Evolutionary conservation across 2,329 filamentous ascomycete species (phyloP), one percentile per base, ranked within the genome.

Genomic region (Emmonsiellopsis sp.): DNA sequence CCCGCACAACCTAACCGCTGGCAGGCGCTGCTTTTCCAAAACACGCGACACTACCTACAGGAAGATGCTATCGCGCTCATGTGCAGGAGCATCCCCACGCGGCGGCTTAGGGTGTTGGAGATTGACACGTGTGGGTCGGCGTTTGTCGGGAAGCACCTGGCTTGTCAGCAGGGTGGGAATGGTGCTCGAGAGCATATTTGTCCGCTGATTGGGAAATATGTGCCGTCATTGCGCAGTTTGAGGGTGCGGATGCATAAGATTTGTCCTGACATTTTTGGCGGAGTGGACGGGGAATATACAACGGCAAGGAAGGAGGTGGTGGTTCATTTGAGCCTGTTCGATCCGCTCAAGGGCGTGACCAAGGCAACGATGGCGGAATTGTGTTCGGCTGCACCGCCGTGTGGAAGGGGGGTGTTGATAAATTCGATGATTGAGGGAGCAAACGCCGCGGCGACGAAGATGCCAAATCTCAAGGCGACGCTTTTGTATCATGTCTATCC

Each of bases 221-320:
- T 49, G 4, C 43, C 45, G 9, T 15, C 32, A 16, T 11, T 53
- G 11, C 10, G 13, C 15, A 32, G 11, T 6, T 16, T 54, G 37
- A 45, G 31, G 10, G 45, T 54, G 20, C 47, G 52, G 8, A 54
- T 54, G 52, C 52, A 40, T 30, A 13, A 38, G n/a, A 54, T 54
- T 13, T 54, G 52, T 31, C 45, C 46, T 2, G 52, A 54, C 7
- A 32, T 54, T 31, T 54, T 54, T 54, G 52, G 47, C 6, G 41
- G 34, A 20, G 31, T 13, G 8, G 11, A 35, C 30, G 11, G 9
- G 11, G 32, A 13, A 31, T 34, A 30, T 34, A 47, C 43, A 6
- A 38, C 44, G 6, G 20, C 34, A 16, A 32, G 34, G 15, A 53
- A 53, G 43, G 34, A 41, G 34, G 31, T 52, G 10, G 43, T 53